Evolutionary conservation across 176 grass and related monocot species (phyloP).

Genomic region (Avena eriantha): DNA sequence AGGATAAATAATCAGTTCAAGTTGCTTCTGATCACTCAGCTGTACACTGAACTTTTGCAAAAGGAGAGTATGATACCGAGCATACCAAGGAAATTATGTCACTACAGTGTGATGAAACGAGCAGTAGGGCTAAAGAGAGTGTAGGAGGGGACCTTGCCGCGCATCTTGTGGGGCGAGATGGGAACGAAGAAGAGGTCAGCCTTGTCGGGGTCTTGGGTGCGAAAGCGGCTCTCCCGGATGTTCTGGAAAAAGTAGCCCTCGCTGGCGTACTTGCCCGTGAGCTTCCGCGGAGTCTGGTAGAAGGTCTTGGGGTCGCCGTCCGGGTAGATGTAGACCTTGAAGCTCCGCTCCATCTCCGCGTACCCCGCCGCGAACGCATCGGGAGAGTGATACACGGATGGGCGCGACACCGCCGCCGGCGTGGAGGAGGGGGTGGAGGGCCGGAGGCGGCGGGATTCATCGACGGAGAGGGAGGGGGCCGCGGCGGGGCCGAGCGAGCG

Average conservation of each 20-base stretch:
- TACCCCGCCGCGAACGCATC: conserved; percentile 60
- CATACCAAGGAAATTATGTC: not conserved
- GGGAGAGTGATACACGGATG: conserved; percentile 60
- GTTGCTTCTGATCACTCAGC: not conserved
- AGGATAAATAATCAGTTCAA: conserved; percentile 27
- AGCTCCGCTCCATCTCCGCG: conserved; percentile 76
- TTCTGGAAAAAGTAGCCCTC: conserved; percentile 99
- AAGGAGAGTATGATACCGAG: not conserved
- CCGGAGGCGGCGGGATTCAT: not conserved
- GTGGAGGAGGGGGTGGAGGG: not conserved
- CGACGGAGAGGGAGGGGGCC: conserved; percentile 28
- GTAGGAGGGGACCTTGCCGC: conserved; percentile 62
- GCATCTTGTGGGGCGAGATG: conserved; percentile 95
- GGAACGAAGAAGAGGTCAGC: conserved; percentile 93
- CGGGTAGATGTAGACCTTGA: conserved; percentile 88
- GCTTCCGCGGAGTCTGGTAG: conserved; percentile 97
- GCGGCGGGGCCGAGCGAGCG: conserved; percentile 61
- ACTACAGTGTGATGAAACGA: not conserved
- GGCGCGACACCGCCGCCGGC: not conserved
- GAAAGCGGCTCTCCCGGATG: conserved; percentile 81
- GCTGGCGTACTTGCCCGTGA: conserved; percentile 94
- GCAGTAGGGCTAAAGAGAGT: not conserved
- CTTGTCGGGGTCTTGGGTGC: conserved; percentile 64
- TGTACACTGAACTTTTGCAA: not conserved
- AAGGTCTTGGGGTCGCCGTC: conserved; percentile 93